Base-by-base conservation (phyloP, 1,139 yeast genomes). In the Diutina pseudorugosa region DNA sequence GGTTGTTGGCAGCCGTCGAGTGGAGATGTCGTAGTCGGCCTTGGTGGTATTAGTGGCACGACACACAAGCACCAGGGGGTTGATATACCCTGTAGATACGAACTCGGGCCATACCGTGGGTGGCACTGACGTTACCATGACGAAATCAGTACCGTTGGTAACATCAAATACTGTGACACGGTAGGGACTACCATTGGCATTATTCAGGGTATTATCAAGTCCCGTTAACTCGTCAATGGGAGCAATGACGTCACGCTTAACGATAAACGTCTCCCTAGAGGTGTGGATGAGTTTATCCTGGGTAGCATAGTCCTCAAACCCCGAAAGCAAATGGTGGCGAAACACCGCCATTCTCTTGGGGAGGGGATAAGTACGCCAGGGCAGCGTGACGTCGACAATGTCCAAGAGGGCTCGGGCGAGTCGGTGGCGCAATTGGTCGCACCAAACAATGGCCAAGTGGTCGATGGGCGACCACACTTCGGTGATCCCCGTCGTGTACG, bases 361-460 rank as follows among this genome's bases (percentile, higher is more conserved):
- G 50, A 87, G 67, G 0, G 77, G 61, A 51, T 69, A 70, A 0
- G 90, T 82, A 58, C 76, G 77, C 5, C 60, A 53, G 0, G 81
- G 70, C 0, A 70, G 59, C 0, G 59, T 56, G 30, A 65, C 63
- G 60, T 87, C 85, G 2, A 80, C 77, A 18, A 85, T 72, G 45
- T 79, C 84, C 49, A 87, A 68, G 33, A 94, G 62, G 0, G 82
- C 69, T 50, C 73, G 71, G 12, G 87, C 85, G 2, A 93, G 59
- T 7, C 76, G 79, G 47, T 76, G 72, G 53, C 98, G 76, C 44
- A 90, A 69, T 64, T 93, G 98, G 55, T 83, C 86, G 67, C 99
- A 94, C 99, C 99, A 94, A 0, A 91, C 96, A 52, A 94, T 83
- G 0, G 98, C 98, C 59, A 90, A 75, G 67, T 94, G 99, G 65